Base-by-base conservation (phyloP, 345 rosid genomes). In the Populus euphratica region DNA sequence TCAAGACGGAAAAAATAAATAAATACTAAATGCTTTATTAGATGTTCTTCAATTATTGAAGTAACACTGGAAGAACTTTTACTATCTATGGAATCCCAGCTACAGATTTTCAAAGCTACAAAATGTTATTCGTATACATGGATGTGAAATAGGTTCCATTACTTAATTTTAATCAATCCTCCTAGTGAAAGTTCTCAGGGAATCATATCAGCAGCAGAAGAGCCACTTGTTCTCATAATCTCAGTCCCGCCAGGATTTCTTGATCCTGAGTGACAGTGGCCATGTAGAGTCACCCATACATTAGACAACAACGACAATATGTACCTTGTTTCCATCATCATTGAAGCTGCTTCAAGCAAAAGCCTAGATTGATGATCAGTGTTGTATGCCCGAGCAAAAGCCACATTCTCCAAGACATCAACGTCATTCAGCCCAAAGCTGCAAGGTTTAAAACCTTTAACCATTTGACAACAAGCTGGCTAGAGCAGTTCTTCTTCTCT, bases 281-380 rank as follows among this genome's bases (percentile, higher is more conserved):
- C 11, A 50, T 7, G 71, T 9, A 47, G 33, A 43, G 47, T 17
- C 68, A 52, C 49, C 47, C 38, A 16, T 14, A 5, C 54, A 49
- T 49, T 49, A 0, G 59, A 44, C 31, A 70, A 78, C 36, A 27
- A 54, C 43, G 20, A 70, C 18, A 75, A 74, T 68, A 36, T 36
- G 29, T 52, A 91, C 98, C 97, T 87, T 75, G 97, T 93, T 81
- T 93, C 99, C 77, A 93, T 91, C 99, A 96, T 96, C 98, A 96
- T 96, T 67, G 99, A 96, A 80, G 99, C 99, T 77, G 98, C 98
- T 88, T 96, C 98, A 77, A 96, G 93, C 88, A 96, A 84, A 83
- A 93, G 99, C 86, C 98, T 87, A 0, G 98, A 93, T 78, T 92
- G 99, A 82, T 96, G 99, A 78, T 96, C 99, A 7, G 99, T 96